phyloP scores from a whole-genome alignment of 2,329 filamentous ascomycete genomes.

The Byssoonygena ceratinophila region DNA sequence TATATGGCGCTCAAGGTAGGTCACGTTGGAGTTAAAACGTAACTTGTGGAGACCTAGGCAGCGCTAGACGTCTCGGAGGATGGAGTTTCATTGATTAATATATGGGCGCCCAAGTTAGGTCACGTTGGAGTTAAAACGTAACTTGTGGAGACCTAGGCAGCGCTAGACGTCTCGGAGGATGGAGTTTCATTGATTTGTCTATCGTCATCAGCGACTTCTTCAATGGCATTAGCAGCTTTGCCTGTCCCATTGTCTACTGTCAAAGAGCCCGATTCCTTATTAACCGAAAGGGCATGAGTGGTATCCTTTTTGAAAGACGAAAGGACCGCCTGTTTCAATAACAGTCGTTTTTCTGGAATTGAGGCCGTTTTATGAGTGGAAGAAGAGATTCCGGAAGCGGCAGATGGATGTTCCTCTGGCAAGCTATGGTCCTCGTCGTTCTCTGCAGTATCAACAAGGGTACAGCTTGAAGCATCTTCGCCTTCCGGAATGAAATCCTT shows the following conservation, averaged over 20 bases:
- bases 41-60: too few relatives aligned
- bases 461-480: constrained; percentile 28
- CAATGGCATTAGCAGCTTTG: neutral
- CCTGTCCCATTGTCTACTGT: neutral
- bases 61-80: neutral
- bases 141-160: too few relatives aligned
- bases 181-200: neutral
- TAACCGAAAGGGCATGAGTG: constrained; percentile 21
- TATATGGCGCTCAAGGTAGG: too few relatives aligned
- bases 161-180: too few relatives aligned
- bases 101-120: too few relatives aligned
- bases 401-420: neutral
- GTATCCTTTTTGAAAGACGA: constrained; percentile 15
- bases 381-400: neutral
- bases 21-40: too few relatives aligned
- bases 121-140: too few relatives aligned
- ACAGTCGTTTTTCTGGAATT: neutral
- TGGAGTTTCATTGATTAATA: too few relatives aligned
- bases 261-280: neutral
- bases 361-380: neutral
- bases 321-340: constrained; percentile 13
- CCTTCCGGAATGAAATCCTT: constrained; percentile 58
- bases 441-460: constrained; percentile 1
- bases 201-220: neutral
- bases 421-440: constrained; percentile 4